phyloP scores from a whole-genome alignment of 495 filamentous ascomycete species.

The Aspergillus hancockii region DNA sequence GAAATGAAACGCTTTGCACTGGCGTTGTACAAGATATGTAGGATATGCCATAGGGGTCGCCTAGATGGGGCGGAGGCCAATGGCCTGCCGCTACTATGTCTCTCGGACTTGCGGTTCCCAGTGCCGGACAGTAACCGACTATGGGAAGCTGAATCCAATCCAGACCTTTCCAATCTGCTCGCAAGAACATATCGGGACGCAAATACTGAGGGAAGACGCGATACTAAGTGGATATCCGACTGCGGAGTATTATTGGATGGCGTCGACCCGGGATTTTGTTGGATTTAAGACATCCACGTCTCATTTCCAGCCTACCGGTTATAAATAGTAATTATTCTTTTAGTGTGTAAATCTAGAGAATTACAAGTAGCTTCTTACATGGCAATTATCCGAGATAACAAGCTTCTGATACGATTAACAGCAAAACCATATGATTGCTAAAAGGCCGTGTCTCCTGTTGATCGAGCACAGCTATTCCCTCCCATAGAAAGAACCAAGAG shows the following conservation, averaged over 20 bases:
- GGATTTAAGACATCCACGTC: neutral
- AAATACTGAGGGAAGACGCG: neutral
- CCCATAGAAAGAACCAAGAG: too few species aligned
- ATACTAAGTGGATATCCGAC: slow-evolving; percentile 2
- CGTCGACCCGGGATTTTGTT: neutral
- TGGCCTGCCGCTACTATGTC: neutral
- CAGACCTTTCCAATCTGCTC: slow-evolving; percentile 1
- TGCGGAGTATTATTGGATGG: neutral
- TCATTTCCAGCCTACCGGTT: neutral
- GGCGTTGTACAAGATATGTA: slow-evolving; percentile 15
- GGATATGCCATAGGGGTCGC: neutral
- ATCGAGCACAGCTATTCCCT: too few species aligned
- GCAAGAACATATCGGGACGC: neutral
- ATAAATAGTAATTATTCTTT: too few species aligned
- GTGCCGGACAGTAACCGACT: slow-evolving; percentile 6
- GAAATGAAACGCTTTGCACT: slow-evolving; percentile 16
- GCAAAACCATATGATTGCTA: too few species aligned
- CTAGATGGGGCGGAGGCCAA: neutral
- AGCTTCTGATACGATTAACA: too few species aligned
- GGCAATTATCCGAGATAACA: too few species aligned
- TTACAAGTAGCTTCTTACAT: too few species aligned
- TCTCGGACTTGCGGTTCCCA: slow-evolving; percentile 11
- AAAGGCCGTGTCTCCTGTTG: too few species aligned
- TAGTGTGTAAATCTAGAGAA: too few species aligned
- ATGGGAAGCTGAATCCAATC: slow-evolving; percentile 16